Percentiles rank a stretch among this genome's conserved stretches.
These are phyloP conservation scores for Chimonanthus praecox DNA, from an alignment of 164 flowering plant genomes.

Conservation along the genomic window DNA sequence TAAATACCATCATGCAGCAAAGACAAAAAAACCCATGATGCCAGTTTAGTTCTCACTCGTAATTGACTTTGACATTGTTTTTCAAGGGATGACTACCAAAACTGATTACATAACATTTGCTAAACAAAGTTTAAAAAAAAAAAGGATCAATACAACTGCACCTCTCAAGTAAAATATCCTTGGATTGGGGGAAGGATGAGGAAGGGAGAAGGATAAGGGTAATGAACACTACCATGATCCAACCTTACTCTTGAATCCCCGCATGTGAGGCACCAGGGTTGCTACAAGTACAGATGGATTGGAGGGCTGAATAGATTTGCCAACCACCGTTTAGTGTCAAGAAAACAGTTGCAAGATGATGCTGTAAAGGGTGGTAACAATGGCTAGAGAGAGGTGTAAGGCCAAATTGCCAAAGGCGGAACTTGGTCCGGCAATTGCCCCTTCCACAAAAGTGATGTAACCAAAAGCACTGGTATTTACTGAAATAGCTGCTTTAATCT, in stretches of 20 bases:
- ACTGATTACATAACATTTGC: too few relatives aligned
- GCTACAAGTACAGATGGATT: background rate
- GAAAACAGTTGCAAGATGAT: background rate
- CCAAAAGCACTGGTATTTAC: conserved; percentile 16
- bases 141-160: too few relatives aligned
- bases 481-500: conserved; percentile 60
- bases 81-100: too few relatives aligned
- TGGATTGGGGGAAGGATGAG: too few relatives aligned
- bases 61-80: too few relatives aligned
- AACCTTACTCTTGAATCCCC: background rate
- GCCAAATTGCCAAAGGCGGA: background rate
- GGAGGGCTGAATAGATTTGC: background rate
- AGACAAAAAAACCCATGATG: too few relatives aligned
- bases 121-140: too few relatives aligned
- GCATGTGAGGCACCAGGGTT: background rate
- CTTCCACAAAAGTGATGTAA: background rate
- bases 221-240: too few relatives aligned
- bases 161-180: too few relatives aligned
- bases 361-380: background rate
- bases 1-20: too few relatives aligned
- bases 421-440: background rate
- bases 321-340: background rate
- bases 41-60: too few relatives aligned
- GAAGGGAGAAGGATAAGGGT: too few relatives aligned
- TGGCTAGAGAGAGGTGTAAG: background rate